Base-by-base conservation (phyloP, 208 protist species). In the Lotmaria passim region DNA sequence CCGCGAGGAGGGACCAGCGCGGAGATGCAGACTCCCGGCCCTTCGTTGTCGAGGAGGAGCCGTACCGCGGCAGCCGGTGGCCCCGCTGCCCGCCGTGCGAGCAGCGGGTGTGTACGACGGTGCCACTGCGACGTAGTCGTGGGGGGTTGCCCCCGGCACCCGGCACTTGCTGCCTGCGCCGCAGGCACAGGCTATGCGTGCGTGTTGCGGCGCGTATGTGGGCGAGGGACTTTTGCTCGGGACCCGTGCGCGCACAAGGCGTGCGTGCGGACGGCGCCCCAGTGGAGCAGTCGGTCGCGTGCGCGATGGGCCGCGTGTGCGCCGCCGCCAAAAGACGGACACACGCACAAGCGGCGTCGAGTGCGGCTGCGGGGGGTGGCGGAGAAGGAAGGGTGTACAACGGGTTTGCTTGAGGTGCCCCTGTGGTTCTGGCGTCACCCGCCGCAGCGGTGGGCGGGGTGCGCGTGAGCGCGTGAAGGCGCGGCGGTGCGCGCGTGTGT, bases 171-270 rank as follows among this genome's bases (percentile, higher is more conserved):
- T 87, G 82, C 82, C 82, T 41, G 24, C 50, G 61, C 33, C 52
- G 39, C 47, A 26, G 51, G n/a, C n/a, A n/a, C n/a, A n/a, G 69
- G 23, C 61, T 5, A 11, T 24, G 61, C 46, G 61, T 15, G 34
- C 5, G 48, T 23, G 34, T 57, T 12, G 46, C 50, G 61, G 61
- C 23, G 31, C n/a, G 17, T 69, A 38, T 56, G 24, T 65, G 80
- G 80, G 74, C 75, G 84, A 89, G 84, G 84, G 84, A 89, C 84
- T 89, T 89, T 89, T 31, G 77, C 84, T 89, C 84, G 61, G 84
- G 81, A 86, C 80, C 80, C 69, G 75, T 75, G 38, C 59, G 36
- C 34, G 44, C 51, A 61, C 59, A 36, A 70, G 55, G 39, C 26
- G 30, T 44, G 61, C 34, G 61, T 53, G 63, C 63, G 51, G 39